Percentiles rank a stretch among this genome's conserved stretches.
These are phyloP conservation scores for Dothidotthia symphoricarpi DNA, from an alignment of 2,329 filamentous ascomycete genomes.

Conservation along the genomic window DNA sequence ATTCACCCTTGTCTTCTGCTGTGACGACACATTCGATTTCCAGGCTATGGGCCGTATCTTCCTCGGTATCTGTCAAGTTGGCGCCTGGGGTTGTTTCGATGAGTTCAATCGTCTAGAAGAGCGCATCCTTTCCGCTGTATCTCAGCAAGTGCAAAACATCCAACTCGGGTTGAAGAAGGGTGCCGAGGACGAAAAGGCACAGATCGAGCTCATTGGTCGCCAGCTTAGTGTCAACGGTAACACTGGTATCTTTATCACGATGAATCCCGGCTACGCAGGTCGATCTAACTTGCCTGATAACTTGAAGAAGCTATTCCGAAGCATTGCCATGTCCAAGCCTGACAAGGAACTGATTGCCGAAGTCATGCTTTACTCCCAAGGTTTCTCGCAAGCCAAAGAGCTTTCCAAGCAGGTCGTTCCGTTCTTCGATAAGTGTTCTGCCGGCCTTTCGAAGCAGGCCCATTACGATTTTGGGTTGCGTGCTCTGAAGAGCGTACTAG, in stretches of 20 bases:
- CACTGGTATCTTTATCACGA: conserved; percentile 99
- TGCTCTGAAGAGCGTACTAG: conserved; percentile 95
- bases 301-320: conserved; percentile 98
- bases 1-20: conserved; percentile 98
- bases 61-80: conserved; percentile 97
- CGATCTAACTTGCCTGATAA: conserved; percentile 98
- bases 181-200: conserved; percentile 73
- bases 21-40: conserved; percentile 99
- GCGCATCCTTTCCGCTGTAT: conserved; percentile 94
- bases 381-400: conserved; percentile 93
- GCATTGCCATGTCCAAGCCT: conserved; percentile 98
- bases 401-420: conserved; percentile 95
- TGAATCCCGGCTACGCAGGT: conserved; percentile 99
- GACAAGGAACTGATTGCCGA: conserved; percentile 99
- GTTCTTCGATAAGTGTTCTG: conserved; percentile 91
- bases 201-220: conserved; percentile 92
- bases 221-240: conserved; percentile 87
- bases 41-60: conserved; percentile 99
- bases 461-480: conserved; percentile 99
- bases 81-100: conserved; percentile 99
- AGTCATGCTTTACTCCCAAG: conserved; percentile 99
- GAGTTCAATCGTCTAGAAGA: conserved; percentile 99
- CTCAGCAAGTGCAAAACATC: conserved; percentile 99
- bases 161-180: conserved; percentile 90
- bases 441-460: conserved; percentile 84